phyloP scores from a whole-genome alignment of 73 alveolate genomes.

The Paramecium pentaurelia region DNA sequence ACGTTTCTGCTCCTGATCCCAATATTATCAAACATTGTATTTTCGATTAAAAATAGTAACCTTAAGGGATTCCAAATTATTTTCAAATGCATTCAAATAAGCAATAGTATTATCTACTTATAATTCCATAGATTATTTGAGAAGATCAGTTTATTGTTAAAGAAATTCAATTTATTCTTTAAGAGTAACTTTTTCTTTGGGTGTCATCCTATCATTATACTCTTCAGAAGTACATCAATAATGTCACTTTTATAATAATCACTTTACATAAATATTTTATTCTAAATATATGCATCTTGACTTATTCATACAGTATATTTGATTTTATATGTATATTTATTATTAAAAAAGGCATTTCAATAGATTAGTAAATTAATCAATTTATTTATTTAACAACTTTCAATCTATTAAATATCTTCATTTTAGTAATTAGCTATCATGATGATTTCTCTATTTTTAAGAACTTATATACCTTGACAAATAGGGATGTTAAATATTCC shows the following conservation, averaged over 20 bases:
- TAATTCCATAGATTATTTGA: neutral
- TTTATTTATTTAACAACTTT: too few species aligned
- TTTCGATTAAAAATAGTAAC: neutral
- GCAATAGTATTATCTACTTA: neutral
- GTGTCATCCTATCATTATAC: neutral
- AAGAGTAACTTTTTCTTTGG: neutral
- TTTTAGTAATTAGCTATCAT: too few species aligned
- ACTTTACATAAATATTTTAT: neutral
- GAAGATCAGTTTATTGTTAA: neutral
- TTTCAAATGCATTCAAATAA: neutral
- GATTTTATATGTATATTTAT: too few species aligned
- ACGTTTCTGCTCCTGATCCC: neutral
- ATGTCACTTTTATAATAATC: constrained; percentile 33
- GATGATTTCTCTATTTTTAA: too few species aligned
- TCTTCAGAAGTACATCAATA: neutral
- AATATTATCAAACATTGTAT: neutral
- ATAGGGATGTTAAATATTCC: too few species aligned
- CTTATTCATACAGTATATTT: neutral
- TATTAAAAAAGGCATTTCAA: too few species aligned
- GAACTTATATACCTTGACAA: too few species aligned
- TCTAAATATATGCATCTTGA: neutral
- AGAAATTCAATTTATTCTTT: neutral
- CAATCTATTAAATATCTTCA: too few species aligned
- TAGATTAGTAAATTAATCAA: too few species aligned
- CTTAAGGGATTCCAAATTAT: neutral